Conservation (phyloP, 108 stramenopile genomes). For the Nitzschia sp. region DNA sequence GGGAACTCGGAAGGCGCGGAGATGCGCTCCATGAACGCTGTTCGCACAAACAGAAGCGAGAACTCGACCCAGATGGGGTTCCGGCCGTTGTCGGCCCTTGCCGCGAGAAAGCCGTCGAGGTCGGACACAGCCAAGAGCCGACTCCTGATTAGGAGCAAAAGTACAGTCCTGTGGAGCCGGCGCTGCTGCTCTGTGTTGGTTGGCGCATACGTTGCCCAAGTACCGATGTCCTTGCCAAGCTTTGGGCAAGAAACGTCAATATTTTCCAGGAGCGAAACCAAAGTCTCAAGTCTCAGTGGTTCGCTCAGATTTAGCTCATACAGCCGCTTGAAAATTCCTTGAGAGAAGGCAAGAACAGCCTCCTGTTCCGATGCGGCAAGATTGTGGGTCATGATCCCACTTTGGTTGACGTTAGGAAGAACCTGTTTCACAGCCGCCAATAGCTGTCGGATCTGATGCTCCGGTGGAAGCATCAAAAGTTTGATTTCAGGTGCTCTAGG, state of each 20-base stretch:
- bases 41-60: slow-evolving; percentile 83
- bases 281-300: slow-evolving; percentile 84
- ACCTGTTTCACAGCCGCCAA: slow-evolving; percentile 86
- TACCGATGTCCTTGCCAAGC: slow-evolving; percentile 85
- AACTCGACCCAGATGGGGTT: slow-evolving; percentile 92
- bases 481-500: slow-evolving; percentile 84
- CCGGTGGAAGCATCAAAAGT: slow-evolving; percentile 83
- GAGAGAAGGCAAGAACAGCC: slow-evolving; percentile 87
- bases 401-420: slow-evolving; percentile 45
- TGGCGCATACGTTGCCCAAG: slow-evolving; percentile 92
- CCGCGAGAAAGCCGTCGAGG: slow-evolving; percentile 86
- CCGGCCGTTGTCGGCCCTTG: slow-evolving; percentile 79
- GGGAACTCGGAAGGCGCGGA: slow-evolving; percentile 77
- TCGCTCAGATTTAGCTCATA: slow-evolving; percentile 89
- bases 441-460: slow-evolving; percentile 90
- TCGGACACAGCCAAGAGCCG: slow-evolving; percentile 76
- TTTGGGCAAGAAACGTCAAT: slow-evolving; percentile 83
- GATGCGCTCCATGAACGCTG: slow-evolving; percentile 82
- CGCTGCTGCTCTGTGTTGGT: slow-evolving; percentile 84
- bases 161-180: slow-evolving; percentile 87
- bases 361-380: slow-evolving; percentile 79
- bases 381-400: slow-evolving; percentile 44
- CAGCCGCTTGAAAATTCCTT: slow-evolving; percentile 95
- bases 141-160: slow-evolving; percentile 87
- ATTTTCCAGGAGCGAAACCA: slow-evolving; percentile 86